A percentile compares a stretch with the other conserved stretches of the same genome.
These are phyloP conservation scores for Psidium guajava DNA, from an alignment of 345 rosid species.

Conservation along the genomic window DNA sequence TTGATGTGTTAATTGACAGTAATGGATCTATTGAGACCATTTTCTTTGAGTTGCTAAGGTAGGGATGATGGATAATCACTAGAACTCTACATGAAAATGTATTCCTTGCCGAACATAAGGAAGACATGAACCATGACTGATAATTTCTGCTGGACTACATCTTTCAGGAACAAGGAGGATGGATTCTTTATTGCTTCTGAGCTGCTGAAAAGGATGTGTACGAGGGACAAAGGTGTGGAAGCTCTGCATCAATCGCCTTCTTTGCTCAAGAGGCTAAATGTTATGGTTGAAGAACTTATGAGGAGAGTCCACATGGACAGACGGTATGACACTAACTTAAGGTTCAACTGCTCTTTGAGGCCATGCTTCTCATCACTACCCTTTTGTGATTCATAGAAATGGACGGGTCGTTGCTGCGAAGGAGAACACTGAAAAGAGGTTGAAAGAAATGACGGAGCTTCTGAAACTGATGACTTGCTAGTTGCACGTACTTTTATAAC, in stretches of 20 bases:
- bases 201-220: constrained; percentile 58
- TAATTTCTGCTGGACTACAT: not conserved
- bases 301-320: constrained; percentile 45
- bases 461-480: constrained; percentile 24
- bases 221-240: constrained; percentile 32
- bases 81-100: not conserved
- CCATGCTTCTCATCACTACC: not conserved
- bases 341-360: not conserved
- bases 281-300: constrained; percentile 58
- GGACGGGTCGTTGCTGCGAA: constrained; percentile 18
- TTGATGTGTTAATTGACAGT: constrained; percentile 39
- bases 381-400: constrained; percentile 19
- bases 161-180: constrained; percentile 83
- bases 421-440: constrained; percentile 53
- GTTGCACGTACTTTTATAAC: not conserved
- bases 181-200: constrained; percentile 67
- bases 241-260: constrained; percentile 43
- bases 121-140: not conserved
- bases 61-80: not conserved
- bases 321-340: constrained; percentile 9
- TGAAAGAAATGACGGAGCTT: constrained; percentile 46
- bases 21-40: constrained; percentile 52
- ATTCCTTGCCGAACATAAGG: not conserved
- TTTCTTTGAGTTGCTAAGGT: constrained; percentile 71
- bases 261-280: constrained; percentile 49